Conservation (phyloP, 176 grass and related monocot species). For the Thalia dealbata region DNA sequence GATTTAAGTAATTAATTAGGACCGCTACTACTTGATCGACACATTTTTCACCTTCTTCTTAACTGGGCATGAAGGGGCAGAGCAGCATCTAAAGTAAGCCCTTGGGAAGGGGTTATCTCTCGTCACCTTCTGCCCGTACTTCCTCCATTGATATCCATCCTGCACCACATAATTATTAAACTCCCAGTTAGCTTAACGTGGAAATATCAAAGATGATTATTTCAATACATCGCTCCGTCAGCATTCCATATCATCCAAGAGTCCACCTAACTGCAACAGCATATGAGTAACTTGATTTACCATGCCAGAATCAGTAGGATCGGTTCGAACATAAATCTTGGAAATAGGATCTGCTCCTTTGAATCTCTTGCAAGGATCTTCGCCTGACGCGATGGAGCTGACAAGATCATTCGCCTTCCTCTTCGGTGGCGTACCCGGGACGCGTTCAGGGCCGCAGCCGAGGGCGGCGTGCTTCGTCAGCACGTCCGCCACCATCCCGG, state of each 20-base stretch:
- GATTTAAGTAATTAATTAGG: no score
- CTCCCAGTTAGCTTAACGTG: no score
- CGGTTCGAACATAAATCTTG: background rate
- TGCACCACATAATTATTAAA: slow-evolving; percentile 16
- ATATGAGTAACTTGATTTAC: no score
- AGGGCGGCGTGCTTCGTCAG: background rate
- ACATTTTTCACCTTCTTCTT: slow-evolving; percentile 59
- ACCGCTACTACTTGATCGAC: no score
- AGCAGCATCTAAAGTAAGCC: slow-evolving; percentile 48
- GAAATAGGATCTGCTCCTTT: background rate
- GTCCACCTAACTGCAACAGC: no score
- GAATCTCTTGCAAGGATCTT: background rate
- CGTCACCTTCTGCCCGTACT: slow-evolving; percentile 47
- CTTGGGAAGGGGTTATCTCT: slow-evolving; percentile 49
- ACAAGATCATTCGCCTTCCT: background rate
- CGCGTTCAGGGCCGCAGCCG: slow-evolving; percentile 9
- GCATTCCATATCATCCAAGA: no score
- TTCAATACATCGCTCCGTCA: no score
- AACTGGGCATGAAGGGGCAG: slow-evolving; percentile 42
- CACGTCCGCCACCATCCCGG: slow-evolving; percentile 15
- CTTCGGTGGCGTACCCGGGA: background rate
- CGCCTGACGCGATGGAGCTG: background rate
- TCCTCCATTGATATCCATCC: slow-evolving; percentile 34
- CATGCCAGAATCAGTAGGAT: background rate
- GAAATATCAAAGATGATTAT: background rate